These are phyloP conservation scores for Pseudogymnoascus sp. DNA, from an alignment of 2,329 filamentous ascomycete genomes.

Conservation along the genomic window DNA sequence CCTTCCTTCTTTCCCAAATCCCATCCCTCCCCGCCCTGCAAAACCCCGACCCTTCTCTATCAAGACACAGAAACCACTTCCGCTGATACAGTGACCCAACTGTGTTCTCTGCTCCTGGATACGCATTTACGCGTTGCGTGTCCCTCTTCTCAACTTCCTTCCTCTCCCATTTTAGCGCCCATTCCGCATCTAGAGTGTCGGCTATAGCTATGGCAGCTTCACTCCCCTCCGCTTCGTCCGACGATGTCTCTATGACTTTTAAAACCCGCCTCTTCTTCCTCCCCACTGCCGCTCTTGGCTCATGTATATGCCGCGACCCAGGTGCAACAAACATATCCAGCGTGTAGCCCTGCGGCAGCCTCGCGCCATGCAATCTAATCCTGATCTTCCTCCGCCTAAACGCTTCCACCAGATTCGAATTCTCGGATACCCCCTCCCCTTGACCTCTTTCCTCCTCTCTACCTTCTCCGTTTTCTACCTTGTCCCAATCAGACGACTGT, in stretches of 20 bases:
- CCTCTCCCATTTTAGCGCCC: slow-evolving; percentile 35
- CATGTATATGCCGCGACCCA: slow-evolving; percentile 32
- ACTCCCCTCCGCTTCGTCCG: slow-evolving; percentile 18
- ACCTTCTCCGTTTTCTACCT: slow-evolving; percentile 24
- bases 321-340: slow-evolving; percentile 44
- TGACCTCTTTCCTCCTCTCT: slow-evolving; percentile 18
- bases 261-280: slow-evolving; percentile 24
- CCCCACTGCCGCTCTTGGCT: slow-evolving; percentile 23
- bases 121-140: slow-evolving; percentile 54
- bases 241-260: slow-evolving; percentile 14
- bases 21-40: slow-evolving; percentile 26
- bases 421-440: slow-evolving; percentile 29
- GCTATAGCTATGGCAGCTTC: neutral
- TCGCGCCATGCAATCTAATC: slow-evolving; percentile 44
- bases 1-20: slow-evolving; percentile 24
- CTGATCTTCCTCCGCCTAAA: slow-evolving; percentile 49
- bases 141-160: slow-evolving; percentile 42
- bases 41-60: slow-evolving; percentile 52
- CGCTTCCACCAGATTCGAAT: slow-evolving; percentile 41
- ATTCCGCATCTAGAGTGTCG: slow-evolving; percentile 18
- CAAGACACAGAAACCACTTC: slow-evolving; percentile 56
- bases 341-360: slow-evolving; percentile 45
- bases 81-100: slow-evolving; percentile 61
- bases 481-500: slow-evolving; percentile 12
- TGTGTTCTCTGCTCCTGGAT: slow-evolving; percentile 54